Conservation (phyloP, 1,284 basidiomycete species). For the Moniliella sp. region DNA sequence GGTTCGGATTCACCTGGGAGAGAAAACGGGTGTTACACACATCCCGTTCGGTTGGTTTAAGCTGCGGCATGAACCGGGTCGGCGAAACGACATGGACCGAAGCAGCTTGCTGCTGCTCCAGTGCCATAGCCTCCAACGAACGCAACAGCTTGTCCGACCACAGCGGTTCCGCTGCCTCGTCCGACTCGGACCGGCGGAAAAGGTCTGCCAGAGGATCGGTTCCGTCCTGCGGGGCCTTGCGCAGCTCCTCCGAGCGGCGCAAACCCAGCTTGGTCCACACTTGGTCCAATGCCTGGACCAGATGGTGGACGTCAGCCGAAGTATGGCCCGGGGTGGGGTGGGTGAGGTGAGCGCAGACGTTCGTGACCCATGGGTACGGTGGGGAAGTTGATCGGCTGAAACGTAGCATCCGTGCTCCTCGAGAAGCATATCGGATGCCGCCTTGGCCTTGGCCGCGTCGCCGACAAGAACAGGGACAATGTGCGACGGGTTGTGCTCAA, state of each 20-base stretch:
- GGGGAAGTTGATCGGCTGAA: constrained; percentile 55
- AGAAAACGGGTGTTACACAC: no score
- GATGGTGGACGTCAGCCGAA: constrained; percentile 59
- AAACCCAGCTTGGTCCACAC: constrained; percentile 72
- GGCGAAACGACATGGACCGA: no score
- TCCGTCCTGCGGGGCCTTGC: constrained; percentile 59
- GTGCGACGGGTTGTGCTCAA: constrained; percentile 89
- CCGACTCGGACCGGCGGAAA: constrained; percentile 39
- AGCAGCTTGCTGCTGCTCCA: no score
- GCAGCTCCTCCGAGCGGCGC: constrained; percentile 68
- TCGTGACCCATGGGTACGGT: constrained; percentile 31
- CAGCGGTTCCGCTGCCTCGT: constrained; percentile 46
- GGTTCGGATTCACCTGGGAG: no score
- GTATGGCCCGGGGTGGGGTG: constrained; percentile 93
- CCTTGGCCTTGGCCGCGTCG: constrained; percentile 75
- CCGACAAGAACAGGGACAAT: constrained; percentile 93
- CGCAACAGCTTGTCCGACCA: constrained; percentile 76
- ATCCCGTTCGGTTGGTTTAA: no score
- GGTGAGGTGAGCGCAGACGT: constrained; percentile 41
- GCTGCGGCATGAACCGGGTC: no score
- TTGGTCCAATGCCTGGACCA: constrained; percentile 58
- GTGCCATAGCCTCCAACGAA: no score
- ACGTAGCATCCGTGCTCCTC: constrained; percentile 84
- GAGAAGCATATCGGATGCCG: constrained; percentile 75
- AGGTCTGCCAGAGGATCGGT: constrained; percentile 35